Evolutionary conservation across 2,329 filamentous ascomycete species (phyloP), one percentile per base, ranked within the genome.

Genomic region (Sporothrix sp.): DNA sequence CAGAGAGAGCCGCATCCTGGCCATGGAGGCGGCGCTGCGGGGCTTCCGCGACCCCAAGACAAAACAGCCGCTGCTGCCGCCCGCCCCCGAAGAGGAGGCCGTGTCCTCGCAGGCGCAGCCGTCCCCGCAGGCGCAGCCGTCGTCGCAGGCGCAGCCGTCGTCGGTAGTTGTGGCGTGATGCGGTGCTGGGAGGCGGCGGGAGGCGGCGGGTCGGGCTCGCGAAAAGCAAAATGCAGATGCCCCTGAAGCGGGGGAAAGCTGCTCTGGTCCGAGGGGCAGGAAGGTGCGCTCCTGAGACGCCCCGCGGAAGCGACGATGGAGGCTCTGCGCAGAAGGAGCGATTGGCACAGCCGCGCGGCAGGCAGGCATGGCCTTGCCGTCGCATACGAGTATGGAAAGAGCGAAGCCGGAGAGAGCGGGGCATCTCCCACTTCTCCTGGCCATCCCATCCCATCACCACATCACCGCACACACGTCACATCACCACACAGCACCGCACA

Each of bases 31-130:
- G 42, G 72, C 74, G 13, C 59, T 81, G 48, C 67, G 72, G 55
- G 65, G 64, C 5, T 65, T 76, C 56, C 73, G 70, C 57, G 75
- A 80, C 39, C 74, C 76, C 20, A 79, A 75, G 63, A 78, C 75
- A 33, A 78, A 79, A 56, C 66, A 71, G 58, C 75, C 76, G 2
- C 58, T 80, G 39, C 59, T 79, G 21, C 69, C 73, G 16, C 57
- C 61, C 14, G 43, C 30, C 3, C 43, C 43, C 2, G 43, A 45
- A 21, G 43, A 23, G 23, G 43, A 45, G 5, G n/a, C 20, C 13
- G n/a, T n/a, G n/a, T n/a, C n/a, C n/a, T n/a, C n/a, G n/a, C n/a
- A n/a, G n/a, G n/a, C n/a, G n/a, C n/a, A n/a, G n/a, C n/a, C n/a
- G n/a, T n/a, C n/a, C n/a, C n/a, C n/a, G n/a, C n/a, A n/a, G n/a